phyloP scores from a whole-genome alignment of 2,329 filamentous ascomycete species.

The Phialophora chinensis region DNA sequence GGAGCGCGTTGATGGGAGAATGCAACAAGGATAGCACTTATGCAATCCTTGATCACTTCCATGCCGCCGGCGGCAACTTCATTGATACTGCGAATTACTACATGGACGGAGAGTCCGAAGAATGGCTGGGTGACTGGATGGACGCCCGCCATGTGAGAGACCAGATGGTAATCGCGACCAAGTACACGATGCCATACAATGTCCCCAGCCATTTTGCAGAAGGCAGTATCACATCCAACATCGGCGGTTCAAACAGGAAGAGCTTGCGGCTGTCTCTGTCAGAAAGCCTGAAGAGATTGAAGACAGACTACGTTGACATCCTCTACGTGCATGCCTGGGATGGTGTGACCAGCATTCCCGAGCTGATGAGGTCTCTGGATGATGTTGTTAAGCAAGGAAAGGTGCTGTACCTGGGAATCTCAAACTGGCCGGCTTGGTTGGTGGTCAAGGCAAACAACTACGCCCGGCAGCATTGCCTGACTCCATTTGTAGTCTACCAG shows the following conservation, averaged over 20 bases:
- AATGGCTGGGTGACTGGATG: conserved; percentile 60
- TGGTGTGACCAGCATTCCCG: conserved; percentile 65
- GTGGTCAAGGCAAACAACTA: conserved; percentile 59
- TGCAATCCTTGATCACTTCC: conserved; percentile 55
- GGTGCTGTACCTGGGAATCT: conserved; percentile 66
- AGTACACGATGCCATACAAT: conserved; percentile 53
- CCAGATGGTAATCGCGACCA: conserved; percentile 61
- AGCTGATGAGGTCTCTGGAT: conserved; percentile 72
- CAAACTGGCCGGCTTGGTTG: conserved; percentile 39
- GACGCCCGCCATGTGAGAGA: conserved; percentile 51
- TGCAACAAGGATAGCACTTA: conserved; percentile 54
- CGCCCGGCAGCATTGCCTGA: conserved; percentile 70
- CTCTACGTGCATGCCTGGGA: conserved; percentile 61
- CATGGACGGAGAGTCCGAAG: conserved; percentile 52
- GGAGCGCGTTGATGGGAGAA: conserved; percentile 44
- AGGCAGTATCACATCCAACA: conserved; percentile 45
- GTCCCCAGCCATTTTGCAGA: conserved; percentile 37
- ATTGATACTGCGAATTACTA: conserved; percentile 57
- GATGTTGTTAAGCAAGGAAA: conserved; percentile 66
- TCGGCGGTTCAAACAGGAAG: conserved; percentile 48
- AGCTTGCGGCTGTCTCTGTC: conserved; percentile 43
- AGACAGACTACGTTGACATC: conserved; percentile 47
- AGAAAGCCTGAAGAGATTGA: conserved; percentile 44
- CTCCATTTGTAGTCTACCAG: conserved; percentile 72
- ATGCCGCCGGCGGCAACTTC: conserved; percentile 56